Evolutionary conservation across 805 yeast species (phyloP), one percentile per base, ranked within the genome.

Genomic region (Sungouiella blattae): DNA sequence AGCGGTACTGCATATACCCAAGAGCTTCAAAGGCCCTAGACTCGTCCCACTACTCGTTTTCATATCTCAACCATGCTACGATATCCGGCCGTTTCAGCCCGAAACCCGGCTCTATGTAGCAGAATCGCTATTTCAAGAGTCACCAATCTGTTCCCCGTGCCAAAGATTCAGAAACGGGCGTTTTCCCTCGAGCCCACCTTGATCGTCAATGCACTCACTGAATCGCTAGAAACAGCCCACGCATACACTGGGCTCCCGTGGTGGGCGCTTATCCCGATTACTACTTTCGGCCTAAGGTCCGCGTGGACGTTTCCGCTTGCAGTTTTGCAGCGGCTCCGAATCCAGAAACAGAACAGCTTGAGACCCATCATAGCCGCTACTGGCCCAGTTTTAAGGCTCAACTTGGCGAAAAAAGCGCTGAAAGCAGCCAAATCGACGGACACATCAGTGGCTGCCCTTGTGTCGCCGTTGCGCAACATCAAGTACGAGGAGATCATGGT

Each of bases 401-500:
- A 74, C 41, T 58, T 78, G 28, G 81, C 79, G 4, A 67, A 68
- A 32, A 60, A 59, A 33, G 77, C 71, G 3, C 75, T 66, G 43
- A 53, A 42, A 4, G 32, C 40, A 18, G 41, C 46, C 8, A 33
- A 30, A n/a, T 41, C 37, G n/a, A 16, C 40, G 21, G 26, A 53
- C 52, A 35, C 60, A 50, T 33, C 41, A 14, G 33, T 41, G 18
- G 32, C 53, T 36, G 69, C 44, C 46, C 35, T 55, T 13, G 52
- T 55, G 23, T 43, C 55, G 17, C 70, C 71, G 2, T 44, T 56
- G 64, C 15, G 68, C 64, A 18, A 46, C 52, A 68, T 88, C 55
- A 75, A 80, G 4, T 83, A 83, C 34, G 95, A 87, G 41, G 95
- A 89, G 52, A 85, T 89, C 22, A 65, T 77, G 25, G 62, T 88